Base-by-base conservation (phyloP, 202 grass and related monocot species). In the Carex arenaria region DNA sequence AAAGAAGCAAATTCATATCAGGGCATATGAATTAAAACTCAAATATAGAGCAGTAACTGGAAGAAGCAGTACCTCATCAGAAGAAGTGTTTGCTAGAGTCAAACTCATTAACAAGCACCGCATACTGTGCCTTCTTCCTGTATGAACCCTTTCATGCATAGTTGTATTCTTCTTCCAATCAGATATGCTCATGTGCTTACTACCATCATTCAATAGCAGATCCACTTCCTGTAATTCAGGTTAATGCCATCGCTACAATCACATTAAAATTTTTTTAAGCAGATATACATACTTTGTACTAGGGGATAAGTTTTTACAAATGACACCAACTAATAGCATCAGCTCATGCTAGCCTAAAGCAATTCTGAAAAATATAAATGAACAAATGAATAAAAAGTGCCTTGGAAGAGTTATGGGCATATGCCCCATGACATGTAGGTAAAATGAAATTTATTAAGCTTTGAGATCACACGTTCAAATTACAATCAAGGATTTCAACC, bases 141-240 rank as follows among this genome's bases (percentile, higher is more conserved):
- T 83, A 61, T 95, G 91, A 92, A 98, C 93, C 89, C 96, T 95
- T 89, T 89, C 88, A 78, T 69, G 86, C 75, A 98, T 75, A 93
- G 52, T 77, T 64, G 85, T 90, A 79, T 92, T 92, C 67, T 86
- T 95, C 80, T 73, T 88, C 96, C 96, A 98, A 86, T 98, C 93
- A 85, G 93, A 76, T 64, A 95, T 90, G 75, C 86, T 98, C 63
- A 95, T 98, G 86, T 95, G 93, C 62, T 98, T 98, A 85, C 92
- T 95, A 66, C 96, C 93, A 92, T 98, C 93, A 38, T 98, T 98
- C 69, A 98, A 87, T 80, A 99, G 87, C 81, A 99, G 84, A 64
- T 99, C 93, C 83, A 99, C 93, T 83, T 95, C 96, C 96, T 99
- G 74, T 61, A 61, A 82, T 11, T 20, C 80, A 79, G 64, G 12